Evolutionary conservation across 768 basidiomycete genomes (phyloP).

Genomic region (Boletus sp.): DNA sequence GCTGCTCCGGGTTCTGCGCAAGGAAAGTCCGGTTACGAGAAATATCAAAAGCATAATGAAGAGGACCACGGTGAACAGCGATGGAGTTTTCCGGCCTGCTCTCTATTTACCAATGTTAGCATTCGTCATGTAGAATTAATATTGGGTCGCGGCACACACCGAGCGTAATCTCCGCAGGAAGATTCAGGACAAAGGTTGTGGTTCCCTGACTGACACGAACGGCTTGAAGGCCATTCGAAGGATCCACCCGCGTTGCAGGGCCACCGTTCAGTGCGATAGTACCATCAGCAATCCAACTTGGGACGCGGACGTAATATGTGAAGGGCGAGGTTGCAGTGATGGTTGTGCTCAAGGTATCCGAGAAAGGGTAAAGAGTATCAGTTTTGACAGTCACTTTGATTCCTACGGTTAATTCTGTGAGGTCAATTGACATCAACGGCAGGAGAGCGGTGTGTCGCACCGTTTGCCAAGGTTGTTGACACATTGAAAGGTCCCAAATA

Average conservation of each 20-base stretch:
- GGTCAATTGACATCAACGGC: neutral
- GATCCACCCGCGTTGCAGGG: neutral
- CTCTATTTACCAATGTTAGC: neutral
- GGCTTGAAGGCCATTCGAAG: neutral
- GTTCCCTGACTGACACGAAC: neutral
- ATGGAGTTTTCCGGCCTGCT: neutral
- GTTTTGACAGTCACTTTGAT: neutral
- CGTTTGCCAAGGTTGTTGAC: conserved; percentile 36
- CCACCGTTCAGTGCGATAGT: neutral
- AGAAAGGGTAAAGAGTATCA: conserved; percentile 1
- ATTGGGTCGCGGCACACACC: neutral
- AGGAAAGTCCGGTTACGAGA: neutral
- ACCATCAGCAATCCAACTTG: neutral
- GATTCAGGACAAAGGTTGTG: neutral
- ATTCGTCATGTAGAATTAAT: neutral
- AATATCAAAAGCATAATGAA: neutral
- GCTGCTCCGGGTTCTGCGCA: neutral
- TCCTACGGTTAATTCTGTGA: neutral
- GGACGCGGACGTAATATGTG: neutral
- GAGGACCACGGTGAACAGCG: neutral
- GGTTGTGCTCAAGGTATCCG: neutral
- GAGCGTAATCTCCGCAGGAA: neutral
- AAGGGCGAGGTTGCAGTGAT: neutral
- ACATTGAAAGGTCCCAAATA: conserved; percentile 2
- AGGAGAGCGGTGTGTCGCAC: neutral